Evolutionary conservation across 1,139 yeast genomes (phyloP), one percentile per base, ranked within the genome.

Genomic region (Saccharomyces hybrid): DNA sequence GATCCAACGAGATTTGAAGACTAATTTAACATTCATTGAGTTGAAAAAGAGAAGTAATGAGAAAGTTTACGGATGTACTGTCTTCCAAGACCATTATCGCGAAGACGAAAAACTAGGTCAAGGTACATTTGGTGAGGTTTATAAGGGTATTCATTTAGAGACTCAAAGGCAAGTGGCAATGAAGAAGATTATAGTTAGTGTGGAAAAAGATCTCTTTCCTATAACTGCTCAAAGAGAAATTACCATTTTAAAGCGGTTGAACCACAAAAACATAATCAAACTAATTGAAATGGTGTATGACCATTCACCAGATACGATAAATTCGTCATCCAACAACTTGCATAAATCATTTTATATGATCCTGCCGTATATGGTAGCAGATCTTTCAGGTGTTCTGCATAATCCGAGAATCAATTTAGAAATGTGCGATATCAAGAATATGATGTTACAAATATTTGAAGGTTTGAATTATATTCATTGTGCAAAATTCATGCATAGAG

Each of bases 141-240:
- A 84, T 69, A 86, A 86, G 65, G 97, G 96, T 4, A 64, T 73
- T 19, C 80, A 78, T 59, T 68, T 72, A 48, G 71, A 72, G 14
- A 70, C 81, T 0, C 75, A 79, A 16, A 76, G 80, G 55, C 73
- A 81, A 26, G 97, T 90, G 21, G 97, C 97, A 1, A 75, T 95
- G 63, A 95, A 95, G 70, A 88, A 87, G 67, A 81, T 93, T 51
- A 75, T 91, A 24, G 81, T 88, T 59, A 93, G 88, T 65, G 86
- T 88, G 53, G 89, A 87, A 50, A 88, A 87, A 64, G 97, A 90
- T 63, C 93, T 96, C 34, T 90, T 93, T 68, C 99, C 99, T 1
- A 84, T 95, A 26, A 95, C 99, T 0, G 97, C 99, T 3, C 80
- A 91, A 72, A 78, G 99, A 59, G 99, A 95, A 67, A 90, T 93